Base-by-base conservation (phyloP, 805 yeast genomes). In the Myxozyma geophila region DNA sequence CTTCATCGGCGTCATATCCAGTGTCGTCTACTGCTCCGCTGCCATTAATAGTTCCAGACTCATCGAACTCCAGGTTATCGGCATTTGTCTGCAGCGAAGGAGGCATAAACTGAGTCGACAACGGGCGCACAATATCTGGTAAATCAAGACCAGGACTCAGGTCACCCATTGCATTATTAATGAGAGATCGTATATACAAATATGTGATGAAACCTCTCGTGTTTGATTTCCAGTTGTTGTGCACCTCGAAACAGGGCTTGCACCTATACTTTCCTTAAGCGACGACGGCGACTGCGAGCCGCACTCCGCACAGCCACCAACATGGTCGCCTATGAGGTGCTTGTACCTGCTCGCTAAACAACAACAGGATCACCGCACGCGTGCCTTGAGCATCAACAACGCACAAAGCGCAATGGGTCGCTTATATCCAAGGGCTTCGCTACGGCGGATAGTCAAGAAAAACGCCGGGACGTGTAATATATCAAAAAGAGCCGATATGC, bases 121-220 rank as follows among this genome's bases (percentile, higher is more conserved):
- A 33, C 47, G 61, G 54, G 19, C 57, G 51, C 47, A 44, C 59
- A n/a, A 58, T 40, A 37, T 61, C 60, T 28, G 58, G 57, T 52
- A 61, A 54, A 58, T 65, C 68, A 36, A 59, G 58, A 33, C 65
- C 63, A 13, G 62, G 50, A 15, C 54, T 39, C 46, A 46, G 53
- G 10, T 52, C 64, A 4, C 54, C 58, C 64, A 61, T 56, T 54
- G 56, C 63, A 48, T 43, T 35, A 28, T 55, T 48, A 37, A 17
- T 19, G 47, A 43, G 47, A 43, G 47, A 43, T n/a, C 10, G 17
- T 8, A 28, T 28, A 28, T 28, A 2, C 12, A 28, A 21, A 21
- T 47, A 7, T n/a, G 13, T n/a, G 2, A 33, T 21, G 47, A 8
- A 33, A 13, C 51, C 10, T 10, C 51, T 36, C n/a, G 51, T 28